Evolutionary conservation across 345 rosid genomes (phyloP).

Genomic region (Isatis tinctoria): DNA sequence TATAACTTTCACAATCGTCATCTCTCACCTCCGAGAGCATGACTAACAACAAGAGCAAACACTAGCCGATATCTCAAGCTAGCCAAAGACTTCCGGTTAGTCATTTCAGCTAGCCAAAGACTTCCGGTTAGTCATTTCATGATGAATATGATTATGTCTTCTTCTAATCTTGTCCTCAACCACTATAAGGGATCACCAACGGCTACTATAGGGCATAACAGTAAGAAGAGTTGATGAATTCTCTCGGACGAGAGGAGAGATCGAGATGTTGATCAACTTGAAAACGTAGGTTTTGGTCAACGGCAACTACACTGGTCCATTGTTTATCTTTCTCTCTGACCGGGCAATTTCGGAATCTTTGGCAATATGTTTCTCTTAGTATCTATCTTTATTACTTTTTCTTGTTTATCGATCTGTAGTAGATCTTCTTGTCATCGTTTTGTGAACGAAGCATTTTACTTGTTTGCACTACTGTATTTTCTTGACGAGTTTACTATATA

Average conservation of each 20-base stretch:
- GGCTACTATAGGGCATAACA: not conserved
- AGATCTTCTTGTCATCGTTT: not conserved
- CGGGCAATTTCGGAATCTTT: constrained; percentile 38
- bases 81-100: constrained; percentile 19
- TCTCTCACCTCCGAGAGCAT: constrained; percentile 9
- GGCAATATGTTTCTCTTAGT: constrained; percentile 30
- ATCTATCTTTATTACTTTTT: not conserved
- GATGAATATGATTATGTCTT: constrained; percentile 11
- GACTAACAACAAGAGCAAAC: not conserved
- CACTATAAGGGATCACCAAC: not conserved
- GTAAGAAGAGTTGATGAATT: not conserved
- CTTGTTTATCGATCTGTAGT: not conserved
- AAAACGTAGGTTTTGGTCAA: not conserved
- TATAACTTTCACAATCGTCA: constrained; percentile 22
- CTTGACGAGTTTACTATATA: not conserved
- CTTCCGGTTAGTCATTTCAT: constrained; percentile 17
- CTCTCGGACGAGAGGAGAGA: constrained; percentile 8
- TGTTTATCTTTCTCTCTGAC: constrained; percentile 4
- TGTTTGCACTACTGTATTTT: not conserved
- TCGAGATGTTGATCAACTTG: constrained; percentile 5
- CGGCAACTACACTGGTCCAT: not conserved
- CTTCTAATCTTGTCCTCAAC: constrained; percentile 1
- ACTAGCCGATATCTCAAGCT: constrained; percentile 10
- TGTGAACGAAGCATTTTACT: not conserved
- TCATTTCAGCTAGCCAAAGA: constrained; percentile 11